phyloP scores from a whole-genome alignment of 1,139 yeast genomes.

The Zygoascus sp. region DNA sequence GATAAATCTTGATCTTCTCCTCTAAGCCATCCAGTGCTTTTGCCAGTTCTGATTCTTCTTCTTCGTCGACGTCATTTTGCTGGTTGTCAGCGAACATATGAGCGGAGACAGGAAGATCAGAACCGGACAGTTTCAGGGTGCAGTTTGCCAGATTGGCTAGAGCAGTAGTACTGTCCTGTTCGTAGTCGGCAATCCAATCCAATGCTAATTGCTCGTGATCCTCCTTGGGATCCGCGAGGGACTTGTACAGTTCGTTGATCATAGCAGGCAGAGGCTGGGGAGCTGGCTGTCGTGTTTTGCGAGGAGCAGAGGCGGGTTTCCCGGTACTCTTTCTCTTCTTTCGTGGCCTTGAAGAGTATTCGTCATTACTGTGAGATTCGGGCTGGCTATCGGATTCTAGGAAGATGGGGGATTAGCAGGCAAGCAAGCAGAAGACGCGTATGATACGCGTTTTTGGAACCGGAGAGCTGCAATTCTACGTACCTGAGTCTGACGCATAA shows the following conservation, averaged over 20 bases:
- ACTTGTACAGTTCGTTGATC: background rate
- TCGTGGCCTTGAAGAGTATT: background rate
- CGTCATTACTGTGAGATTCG: background rate
- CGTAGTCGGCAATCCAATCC: conserved; percentile 64
- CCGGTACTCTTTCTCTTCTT: conserved; percentile 2
- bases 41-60: conserved; percentile 42
- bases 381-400: conserved; percentile 2
- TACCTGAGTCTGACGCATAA: conserved; percentile 10
- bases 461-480: background rate
- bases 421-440: conserved; percentile 1
- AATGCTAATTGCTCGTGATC: conserved; percentile 42
- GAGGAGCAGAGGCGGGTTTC: conserved; percentile 4
- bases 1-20: conserved; percentile 58
- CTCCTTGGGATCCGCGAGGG: background rate
- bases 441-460: background rate
- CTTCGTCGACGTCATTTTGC: conserved; percentile 49
- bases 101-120: conserved; percentile 55
- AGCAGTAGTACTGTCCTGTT: conserved; percentile 43
- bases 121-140: conserved; percentile 49
- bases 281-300: background rate
- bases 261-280: background rate
- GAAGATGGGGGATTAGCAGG: conserved; percentile 3
- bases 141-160: conserved; percentile 64
- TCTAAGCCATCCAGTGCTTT: conserved; percentile 25
- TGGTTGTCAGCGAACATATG: background rate